Percentiles rank a stretch among this genome's conserved stretches.
Evolutionary conservation across 2,329 filamentous ascomycete genomes (phyloP).

Genomic region (Xylaria sp.): DNA sequence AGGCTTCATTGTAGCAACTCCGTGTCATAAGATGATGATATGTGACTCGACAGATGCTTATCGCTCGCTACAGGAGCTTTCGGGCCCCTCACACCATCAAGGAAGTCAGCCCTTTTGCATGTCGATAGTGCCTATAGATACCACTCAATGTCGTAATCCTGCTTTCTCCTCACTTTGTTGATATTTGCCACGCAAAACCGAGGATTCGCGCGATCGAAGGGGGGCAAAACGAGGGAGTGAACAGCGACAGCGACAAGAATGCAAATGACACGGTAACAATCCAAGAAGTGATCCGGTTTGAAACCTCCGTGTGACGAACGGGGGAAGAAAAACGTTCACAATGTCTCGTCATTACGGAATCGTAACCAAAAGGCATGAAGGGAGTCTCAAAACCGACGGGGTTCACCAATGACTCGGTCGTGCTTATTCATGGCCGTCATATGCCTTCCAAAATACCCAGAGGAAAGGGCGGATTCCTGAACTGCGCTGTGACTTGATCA

Average conservation of each 20-base stretch:
- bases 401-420: neutral
- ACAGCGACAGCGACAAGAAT: slow-evolving; percentile 48
- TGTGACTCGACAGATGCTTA: slow-evolving; percentile 40
- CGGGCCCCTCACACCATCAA: slow-evolving; percentile 41
- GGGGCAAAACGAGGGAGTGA: slow-evolving; percentile 41
- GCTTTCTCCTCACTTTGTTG: neutral
- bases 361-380: neutral
- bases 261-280: slow-evolving; percentile 39
- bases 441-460: slow-evolving; percentile 10
- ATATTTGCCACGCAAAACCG: slow-evolving; percentile 33
- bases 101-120: slow-evolving; percentile 40
- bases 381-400: neutral
- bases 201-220: slow-evolving; percentile 47
- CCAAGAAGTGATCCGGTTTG: slow-evolving; percentile 1
- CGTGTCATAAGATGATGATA: neutral
- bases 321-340: neutral
- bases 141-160: slow-evolving; percentile 33
- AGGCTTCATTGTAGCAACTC: neutral
- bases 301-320: no score
- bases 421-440: neutral
- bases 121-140: slow-evolving; percentile 39
- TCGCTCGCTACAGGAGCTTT: neutral
- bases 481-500: slow-evolving; percentile 1
- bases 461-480: slow-evolving; percentile 7
- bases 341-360: neutral